phyloP scores from a whole-genome alignment of 306 rosid species.

The Sechiopsis laciniata region DNA sequence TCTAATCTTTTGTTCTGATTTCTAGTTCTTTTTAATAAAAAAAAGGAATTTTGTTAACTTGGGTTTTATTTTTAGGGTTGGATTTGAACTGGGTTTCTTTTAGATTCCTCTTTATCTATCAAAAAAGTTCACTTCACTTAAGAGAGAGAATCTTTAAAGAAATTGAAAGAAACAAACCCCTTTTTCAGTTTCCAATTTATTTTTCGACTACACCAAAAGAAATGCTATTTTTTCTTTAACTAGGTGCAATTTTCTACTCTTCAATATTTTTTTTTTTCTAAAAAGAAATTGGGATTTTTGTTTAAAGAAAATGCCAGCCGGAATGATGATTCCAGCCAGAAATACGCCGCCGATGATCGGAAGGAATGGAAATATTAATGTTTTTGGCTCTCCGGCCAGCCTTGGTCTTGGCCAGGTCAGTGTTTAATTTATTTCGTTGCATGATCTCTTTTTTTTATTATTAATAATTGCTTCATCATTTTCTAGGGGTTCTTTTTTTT shows the following conservation, averaged over 20 bases:
- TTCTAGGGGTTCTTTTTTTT: background rate
- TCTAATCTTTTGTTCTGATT: background rate
- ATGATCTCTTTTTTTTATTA: background rate
- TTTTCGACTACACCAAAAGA: background rate
- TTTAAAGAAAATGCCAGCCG: conserved; percentile 24
- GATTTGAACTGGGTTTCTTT: background rate
- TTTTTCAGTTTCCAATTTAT: background rate
- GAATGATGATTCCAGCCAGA: conserved; percentile 26
- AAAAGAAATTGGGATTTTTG: background rate
- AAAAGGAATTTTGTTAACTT: background rate
- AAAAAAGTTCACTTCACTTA: background rate
- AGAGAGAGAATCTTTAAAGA: background rate
- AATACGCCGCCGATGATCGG: conserved; percentile 27
- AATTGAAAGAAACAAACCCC: background rate
- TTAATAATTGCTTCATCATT: conserved; percentile 1
- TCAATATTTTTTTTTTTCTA: too few relatives aligned
- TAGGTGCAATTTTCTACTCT: background rate
- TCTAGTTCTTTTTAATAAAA: background rate
- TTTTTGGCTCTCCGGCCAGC: conserved; percentile 56
- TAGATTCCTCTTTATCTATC: background rate
- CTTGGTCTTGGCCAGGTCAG: conserved; percentile 74
- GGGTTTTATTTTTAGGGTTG: background rate
- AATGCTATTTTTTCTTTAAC: background rate
- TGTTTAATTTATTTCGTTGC: background rate
- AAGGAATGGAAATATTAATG: conserved; percentile 41